A percentile compares a stretch with the other conserved stretches of the same genome.
Conservation (phyloP, 148 eudicot species). For the Rhododendron vialii region DNA sequence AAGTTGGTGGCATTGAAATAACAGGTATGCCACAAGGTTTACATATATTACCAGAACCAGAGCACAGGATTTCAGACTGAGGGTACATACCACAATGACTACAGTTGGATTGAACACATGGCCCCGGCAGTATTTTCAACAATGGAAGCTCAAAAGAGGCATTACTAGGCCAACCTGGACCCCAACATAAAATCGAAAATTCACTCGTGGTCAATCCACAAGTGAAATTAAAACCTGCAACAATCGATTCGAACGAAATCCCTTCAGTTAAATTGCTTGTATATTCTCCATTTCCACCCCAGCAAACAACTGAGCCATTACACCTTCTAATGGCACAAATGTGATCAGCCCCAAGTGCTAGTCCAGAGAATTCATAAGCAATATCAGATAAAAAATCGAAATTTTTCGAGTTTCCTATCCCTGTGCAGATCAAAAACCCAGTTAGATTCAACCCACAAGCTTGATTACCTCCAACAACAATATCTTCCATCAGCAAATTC, state of each 20-base stretch:
- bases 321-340: conserved; percentile 1
- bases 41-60: conserved; percentile 61
- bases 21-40: conserved; percentile 26
- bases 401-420: conserved; percentile 36
- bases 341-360: conserved; percentile 14
- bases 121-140: conserved; percentile 20
- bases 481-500: neutral
- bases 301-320: conserved; percentile 34
- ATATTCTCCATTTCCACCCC: conserved; percentile 58
- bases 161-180: conserved; percentile 18
- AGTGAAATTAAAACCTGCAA: conserved; percentile 21
- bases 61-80: conserved; percentile 58
- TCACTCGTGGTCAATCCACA: conserved; percentile 19
- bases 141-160: neutral
- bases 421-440: conserved; percentile 57
- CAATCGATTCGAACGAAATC: conserved; percentile 37
- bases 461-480: conserved; percentile 21
- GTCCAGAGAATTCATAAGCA: conserved; percentile 1
- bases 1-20: conserved; percentile 10
- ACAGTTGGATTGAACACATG: conserved; percentile 20
- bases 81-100: conserved; percentile 61
- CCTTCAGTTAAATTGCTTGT: conserved; percentile 27
- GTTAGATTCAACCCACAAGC: conserved; percentile 64
- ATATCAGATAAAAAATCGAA: conserved; percentile 27
- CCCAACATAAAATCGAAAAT: conserved; percentile 22